Evolutionary conservation across 345 rosid genomes (phyloP), one percentile per base, ranked within the genome.

Genomic region (Lepidium didymum): DNA sequence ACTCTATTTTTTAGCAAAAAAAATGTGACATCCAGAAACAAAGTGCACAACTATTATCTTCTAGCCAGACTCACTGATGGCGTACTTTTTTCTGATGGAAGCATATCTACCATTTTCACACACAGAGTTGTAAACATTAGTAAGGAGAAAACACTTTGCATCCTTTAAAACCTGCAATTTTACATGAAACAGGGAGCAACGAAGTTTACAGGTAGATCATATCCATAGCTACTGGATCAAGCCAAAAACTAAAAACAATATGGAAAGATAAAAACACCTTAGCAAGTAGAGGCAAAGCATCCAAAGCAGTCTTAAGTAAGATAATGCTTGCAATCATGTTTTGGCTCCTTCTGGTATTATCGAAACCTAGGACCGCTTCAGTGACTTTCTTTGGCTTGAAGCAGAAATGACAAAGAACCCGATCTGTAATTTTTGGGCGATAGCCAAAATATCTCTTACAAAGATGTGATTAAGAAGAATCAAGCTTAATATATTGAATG

Each of bases 341-440:
- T 81, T 88, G 98, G 85, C 98, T 90, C 83, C 76, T 90, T 81
- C 75, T 83, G 75, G 88, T 78, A 81, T 86, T 84, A 53, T 87
- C 85, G 77, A 79, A 69, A 68, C 80, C 85, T 57, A 81, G 21
- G 70, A 82, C 85, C 62, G 83, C 90, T 54, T 79, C 85, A 10
- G 90, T 80, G 64, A 93, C 87, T 81, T 82, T 93, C 81, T 82
- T 90, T 41, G 84, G 86, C 89, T 88, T 93, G 81, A 87, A 93
- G 90, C 98, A 93, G 86, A 93, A 93, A 77, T 93, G 91, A 81
- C 98, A 93, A 58, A 90, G 97, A 35, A 93, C 92, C 65, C 96
- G 82, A 79, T 93, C 98, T 93, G 88, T 61, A 68, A 42, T 67
- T 64, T 64, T 68, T 72, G 61, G 60, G 15, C 14, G 8, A 77